Evolutionary conservation across 2,329 filamentous ascomycete species (phyloP).

Genomic region (Venturiaceae sp.): DNA sequence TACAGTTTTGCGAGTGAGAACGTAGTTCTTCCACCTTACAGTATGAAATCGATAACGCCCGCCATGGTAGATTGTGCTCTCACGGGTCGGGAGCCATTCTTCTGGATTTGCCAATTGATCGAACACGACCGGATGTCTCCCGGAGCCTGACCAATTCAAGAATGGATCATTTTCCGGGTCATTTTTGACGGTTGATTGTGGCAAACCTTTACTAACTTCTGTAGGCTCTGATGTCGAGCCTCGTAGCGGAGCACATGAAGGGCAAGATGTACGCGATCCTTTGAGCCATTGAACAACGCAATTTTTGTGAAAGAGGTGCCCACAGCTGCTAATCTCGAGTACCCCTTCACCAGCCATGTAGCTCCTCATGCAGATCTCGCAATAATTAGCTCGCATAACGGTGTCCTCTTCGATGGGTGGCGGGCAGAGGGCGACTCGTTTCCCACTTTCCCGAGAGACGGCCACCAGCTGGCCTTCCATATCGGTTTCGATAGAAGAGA

Average conservation of each 20-base stretch:
- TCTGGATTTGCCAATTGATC: background rate
- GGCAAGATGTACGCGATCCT: background rate
- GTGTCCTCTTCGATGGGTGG: background rate
- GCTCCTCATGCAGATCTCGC: background rate
- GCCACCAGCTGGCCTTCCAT: background rate
- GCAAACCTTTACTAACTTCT: too few species aligned
- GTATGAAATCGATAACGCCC: background rate
- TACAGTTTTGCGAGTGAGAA: background rate
- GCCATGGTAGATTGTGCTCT: background rate
- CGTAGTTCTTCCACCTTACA: background rate
- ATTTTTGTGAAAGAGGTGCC: background rate
- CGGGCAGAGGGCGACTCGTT: background rate
- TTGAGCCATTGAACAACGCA: background rate
- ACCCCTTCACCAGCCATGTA: background rate
- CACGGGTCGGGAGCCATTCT: background rate
- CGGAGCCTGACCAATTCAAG: background rate
- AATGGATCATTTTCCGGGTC: background rate
- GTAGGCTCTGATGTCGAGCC: background rate
- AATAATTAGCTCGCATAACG: background rate
- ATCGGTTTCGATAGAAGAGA: background rate
- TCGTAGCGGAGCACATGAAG: background rate
- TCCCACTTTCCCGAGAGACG: background rate
- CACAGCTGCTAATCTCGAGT: background rate
- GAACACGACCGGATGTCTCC: background rate
- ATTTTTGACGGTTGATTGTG: too few species aligned